Base-by-base conservation (phyloP, 2,329 filamentous ascomycete genomes). In the Cladophialophora exuberans region DNA sequence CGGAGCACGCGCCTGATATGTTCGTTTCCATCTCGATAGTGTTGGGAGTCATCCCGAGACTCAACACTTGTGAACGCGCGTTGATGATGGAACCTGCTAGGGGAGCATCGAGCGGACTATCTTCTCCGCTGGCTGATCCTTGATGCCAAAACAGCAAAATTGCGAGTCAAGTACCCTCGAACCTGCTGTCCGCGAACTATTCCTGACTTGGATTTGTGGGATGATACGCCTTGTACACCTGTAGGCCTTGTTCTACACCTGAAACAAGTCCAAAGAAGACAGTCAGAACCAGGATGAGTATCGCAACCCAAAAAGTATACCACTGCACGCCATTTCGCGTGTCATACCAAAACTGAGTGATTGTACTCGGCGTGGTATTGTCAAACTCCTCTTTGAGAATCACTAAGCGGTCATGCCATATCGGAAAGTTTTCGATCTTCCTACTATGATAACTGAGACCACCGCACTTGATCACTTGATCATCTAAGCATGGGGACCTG, bases 351-450 rank as follows among this genome's bases (percentile, higher is more conserved):
- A 64, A 70, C 39, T 71, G 65, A 72, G 63, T 64, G 1, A 78
- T 31, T 0, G 65, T 70, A 23, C 61, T 61, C 6, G 73, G 68
- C 43, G 66, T 54, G 3, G 72, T 56, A 55, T 77, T 67, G 57
- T 79, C 69, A 41, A 73, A 74, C 13, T 64, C 66, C 47, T 76
- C 69, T 62, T 77, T 76, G 2, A 79, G 57, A 1, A 73, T 70
- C 1, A 75, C 66, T 0, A 79, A 62, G 0, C 72, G 68, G 36
- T 79, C 74, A 20, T 69, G 68, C 76, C 76, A 79, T 61, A 70
- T 73, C 0, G 39, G 48, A 51, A 75, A 74, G 1, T 62, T 62
- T 13, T 69, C 66, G 5, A 73, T 65, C 17, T 44, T n/a, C 13
- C 48, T 23, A n/a, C 33, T 28, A 2, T 71, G 65, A 5, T 67